These are phyloP conservation scores for Penicillium lividum DNA, from an alignment of 495 filamentous ascomycete species.

Conservation along the genomic window DNA sequence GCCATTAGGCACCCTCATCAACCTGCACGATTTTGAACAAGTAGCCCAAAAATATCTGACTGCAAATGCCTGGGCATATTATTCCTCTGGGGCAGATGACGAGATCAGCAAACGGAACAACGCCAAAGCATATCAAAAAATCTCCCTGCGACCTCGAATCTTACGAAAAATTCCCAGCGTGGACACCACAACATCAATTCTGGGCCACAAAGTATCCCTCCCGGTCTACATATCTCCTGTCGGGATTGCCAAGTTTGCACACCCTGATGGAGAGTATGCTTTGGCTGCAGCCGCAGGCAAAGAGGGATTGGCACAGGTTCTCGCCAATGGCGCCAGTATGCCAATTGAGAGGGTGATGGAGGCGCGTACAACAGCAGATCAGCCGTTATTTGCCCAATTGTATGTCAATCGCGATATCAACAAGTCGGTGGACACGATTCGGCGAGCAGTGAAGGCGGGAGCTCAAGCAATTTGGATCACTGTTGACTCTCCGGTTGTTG, in stretches of 20 bases:
- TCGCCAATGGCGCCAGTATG: conserved; percentile 42
- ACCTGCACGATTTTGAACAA: conserved; percentile 63
- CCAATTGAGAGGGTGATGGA: conserved; percentile 73
- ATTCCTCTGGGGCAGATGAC: conserved; percentile 81
- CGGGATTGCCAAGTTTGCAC: conserved; percentile 76
- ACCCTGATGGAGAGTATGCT: conserved; percentile 76
- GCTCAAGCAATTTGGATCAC: conserved; percentile 74
- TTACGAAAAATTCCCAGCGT: conserved; percentile 71
- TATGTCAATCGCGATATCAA: conserved; percentile 85
- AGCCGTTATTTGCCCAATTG: conserved; percentile 82
- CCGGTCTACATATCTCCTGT: conserved; percentile 80
- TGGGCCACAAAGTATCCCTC: conserved; percentile 67
- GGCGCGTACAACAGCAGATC: conserved; percentile 45
- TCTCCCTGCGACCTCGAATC: conserved; percentile 77
- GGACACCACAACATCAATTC: conserved; percentile 71
- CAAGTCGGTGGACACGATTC: conserved; percentile 73
- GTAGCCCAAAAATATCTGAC: conserved; percentile 55
- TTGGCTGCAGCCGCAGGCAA: conserved; percentile 70
- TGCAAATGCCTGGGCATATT: conserved; percentile 81
- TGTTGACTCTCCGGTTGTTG: conserved; percentile 64
- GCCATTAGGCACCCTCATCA: conserved; percentile 60
- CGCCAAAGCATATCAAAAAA: conserved; percentile 73
- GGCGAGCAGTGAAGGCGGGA: conserved; percentile 74
- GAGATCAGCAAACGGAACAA: conserved; percentile 86
- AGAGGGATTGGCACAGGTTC: conserved; percentile 48